phyloP scores from a whole-genome alignment of 75 land plant species.

The Picea sitchensis region DNA sequence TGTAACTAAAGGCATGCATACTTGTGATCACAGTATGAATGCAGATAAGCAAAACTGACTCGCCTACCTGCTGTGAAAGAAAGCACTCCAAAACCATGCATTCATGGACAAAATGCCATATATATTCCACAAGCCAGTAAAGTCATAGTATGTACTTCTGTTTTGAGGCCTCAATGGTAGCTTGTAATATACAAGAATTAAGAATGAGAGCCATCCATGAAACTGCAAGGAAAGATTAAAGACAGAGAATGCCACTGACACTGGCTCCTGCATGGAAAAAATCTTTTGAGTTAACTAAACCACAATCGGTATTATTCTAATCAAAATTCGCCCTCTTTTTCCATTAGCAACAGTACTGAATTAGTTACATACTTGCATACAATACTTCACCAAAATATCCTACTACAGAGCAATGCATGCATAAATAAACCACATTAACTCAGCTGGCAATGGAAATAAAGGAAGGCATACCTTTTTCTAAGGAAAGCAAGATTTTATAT shows the following conservation, averaged over 20 bases:
- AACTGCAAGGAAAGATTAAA: slow-evolving; percentile 82
- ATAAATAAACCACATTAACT: neutral
- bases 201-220: slow-evolving; percentile 85
- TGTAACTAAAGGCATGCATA: slow-evolving; percentile 1
- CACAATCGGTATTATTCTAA: neutral
- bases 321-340: neutral
- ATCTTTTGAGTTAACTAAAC: neutral
- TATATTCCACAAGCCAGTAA: slow-evolving; percentile 73
- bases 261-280: slow-evolving; percentile 71
- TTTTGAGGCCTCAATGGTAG: slow-evolving; percentile 59
- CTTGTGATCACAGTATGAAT: no score
- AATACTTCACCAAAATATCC: neutral
- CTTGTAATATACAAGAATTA: slow-evolving; percentile 67
- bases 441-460: neutral
- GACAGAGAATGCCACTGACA: slow-evolving; percentile 78
- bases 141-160: slow-evolving; percentile 74
- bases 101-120: slow-evolving; percentile 87
- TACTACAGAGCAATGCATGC: neutral
- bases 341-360: no score
- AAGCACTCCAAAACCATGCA: slow-evolving; percentile 94
- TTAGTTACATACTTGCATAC: neutral
- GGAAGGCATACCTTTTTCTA: neutral
- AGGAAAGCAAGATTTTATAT: slow-evolving; percentile 5
- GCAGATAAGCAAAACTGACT: slow-evolving; percentile 7
- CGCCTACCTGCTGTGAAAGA: slow-evolving; percentile 81